phyloP scores from a whole-genome alignment of 768 basidiomycete genomes.

The Suillus fuscotomentosus region DNA sequence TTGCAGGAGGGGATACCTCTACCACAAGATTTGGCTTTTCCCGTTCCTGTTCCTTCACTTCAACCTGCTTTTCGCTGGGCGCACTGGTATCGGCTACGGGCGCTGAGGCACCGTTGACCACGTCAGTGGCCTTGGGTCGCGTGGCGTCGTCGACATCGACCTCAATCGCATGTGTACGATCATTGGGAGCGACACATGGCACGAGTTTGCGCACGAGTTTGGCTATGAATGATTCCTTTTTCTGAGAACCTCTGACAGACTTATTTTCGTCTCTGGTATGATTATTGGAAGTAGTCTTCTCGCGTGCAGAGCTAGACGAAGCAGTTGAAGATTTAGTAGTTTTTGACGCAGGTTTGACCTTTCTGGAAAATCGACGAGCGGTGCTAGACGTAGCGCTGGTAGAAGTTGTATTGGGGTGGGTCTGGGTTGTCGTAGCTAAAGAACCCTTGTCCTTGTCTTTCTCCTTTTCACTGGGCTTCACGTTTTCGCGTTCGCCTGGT shows the following conservation, averaged over 20 bases:
- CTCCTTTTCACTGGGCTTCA: conserved; percentile 26
- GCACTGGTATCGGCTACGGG: conserved; percentile 18
- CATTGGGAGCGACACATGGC: conserved; percentile 61
- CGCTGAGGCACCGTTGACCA: conserved; percentile 18
- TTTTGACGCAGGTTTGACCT: conserved; percentile 15
- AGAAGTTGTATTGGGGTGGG: conserved; percentile 35
- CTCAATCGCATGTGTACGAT: conserved; percentile 44
- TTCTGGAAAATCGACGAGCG: conserved; percentile 31
- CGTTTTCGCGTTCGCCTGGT: conserved; percentile 32
- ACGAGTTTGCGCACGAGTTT: conserved; percentile 61
- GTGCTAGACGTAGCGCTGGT: conserved; percentile 21
- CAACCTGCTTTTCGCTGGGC: conserved; percentile 30
- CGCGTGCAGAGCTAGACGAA: conserved; percentile 18
- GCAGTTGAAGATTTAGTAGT: conserved; percentile 15
- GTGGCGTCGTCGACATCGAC: conserved; percentile 30
- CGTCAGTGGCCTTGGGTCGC: conserved; percentile 19
- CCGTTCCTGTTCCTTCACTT: conserved; percentile 32
- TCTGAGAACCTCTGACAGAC: conserved; percentile 33
- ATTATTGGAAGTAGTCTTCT: conserved; percentile 32
- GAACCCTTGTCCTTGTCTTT: conserved; percentile 48
- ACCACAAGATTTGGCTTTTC: conserved; percentile 38
- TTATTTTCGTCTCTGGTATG: conserved; percentile 33
- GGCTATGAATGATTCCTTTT: conserved; percentile 56
- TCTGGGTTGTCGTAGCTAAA: conserved; percentile 42
- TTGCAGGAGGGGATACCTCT: conserved; percentile 12